Conservation (phyloP, 2,329 filamentous ascomycete genomes). For the Niveomyces coronatus region DNA sequence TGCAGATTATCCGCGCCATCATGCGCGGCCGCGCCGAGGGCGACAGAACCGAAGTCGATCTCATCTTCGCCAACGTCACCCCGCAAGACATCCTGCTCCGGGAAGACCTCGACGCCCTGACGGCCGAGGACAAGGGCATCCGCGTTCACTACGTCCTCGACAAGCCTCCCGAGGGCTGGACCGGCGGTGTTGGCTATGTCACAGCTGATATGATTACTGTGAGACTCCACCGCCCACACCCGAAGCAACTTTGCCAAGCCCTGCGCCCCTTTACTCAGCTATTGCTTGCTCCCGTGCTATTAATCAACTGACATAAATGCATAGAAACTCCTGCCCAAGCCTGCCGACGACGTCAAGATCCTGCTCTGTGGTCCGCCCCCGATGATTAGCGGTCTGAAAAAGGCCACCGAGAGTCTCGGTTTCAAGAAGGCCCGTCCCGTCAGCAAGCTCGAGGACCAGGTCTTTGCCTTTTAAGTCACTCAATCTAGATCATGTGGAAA, state of each 20-base stretch:
- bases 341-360: constrained; percentile 82
- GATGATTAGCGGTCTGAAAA: constrained; percentile 97
- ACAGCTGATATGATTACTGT: constrained; percentile 93
- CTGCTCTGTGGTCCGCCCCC: constrained; percentile 91
- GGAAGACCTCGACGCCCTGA: constrained; percentile 78
- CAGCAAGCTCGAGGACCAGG: constrained; percentile 96
- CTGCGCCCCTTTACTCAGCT: not conserved
- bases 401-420: constrained; percentile 78
- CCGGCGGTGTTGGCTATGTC: constrained; percentile 87
- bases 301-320: constrained; percentile 15
- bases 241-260: no score
- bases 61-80: constrained; percentile 97
- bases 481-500: no score
- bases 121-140: constrained; percentile 68
- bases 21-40: constrained; percentile 67
- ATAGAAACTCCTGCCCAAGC: constrained; percentile 69
- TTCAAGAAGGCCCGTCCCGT: constrained; percentile 89
- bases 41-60: constrained; percentile 79
- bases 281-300: not conserved
- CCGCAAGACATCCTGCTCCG: constrained; percentile 84
- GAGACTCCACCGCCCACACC: no score
- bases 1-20: constrained; percentile 89
- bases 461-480: constrained; percentile 85
- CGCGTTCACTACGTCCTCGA: constrained; percentile 92
- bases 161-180: constrained; percentile 87